phyloP scores from a whole-genome alignment of 148 eudicot genomes.

The Gaultheria prostrata region DNA sequence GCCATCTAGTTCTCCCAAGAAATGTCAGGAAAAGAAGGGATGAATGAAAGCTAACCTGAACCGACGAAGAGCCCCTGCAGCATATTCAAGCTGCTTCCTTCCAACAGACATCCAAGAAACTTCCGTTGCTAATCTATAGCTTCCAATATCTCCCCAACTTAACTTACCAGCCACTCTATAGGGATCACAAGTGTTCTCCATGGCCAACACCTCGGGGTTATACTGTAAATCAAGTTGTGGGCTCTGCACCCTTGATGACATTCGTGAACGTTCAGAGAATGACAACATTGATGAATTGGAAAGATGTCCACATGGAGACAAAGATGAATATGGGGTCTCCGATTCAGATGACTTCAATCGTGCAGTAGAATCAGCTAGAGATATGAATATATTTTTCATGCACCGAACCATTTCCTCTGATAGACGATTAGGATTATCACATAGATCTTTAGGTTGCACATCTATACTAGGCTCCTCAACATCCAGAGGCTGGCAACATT shows the following conservation, averaged over 20 bases:
- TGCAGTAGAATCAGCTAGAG: conserved; percentile 16
- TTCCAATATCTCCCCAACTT: conserved; percentile 25
- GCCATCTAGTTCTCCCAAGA: not conserved
- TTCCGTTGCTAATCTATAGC: conserved; percentile 21
- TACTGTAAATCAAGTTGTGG: conserved; percentile 16
- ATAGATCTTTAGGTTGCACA: conserved; percentile 13
- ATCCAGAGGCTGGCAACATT: conserved; percentile 13
- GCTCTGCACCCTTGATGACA: conserved; percentile 20
- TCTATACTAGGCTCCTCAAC: conserved; percentile 6
- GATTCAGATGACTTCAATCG: conserved; percentile 3
- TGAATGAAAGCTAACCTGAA: conserved; percentile 13
- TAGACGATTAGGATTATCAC: conserved; percentile 21
- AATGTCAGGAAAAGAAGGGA: not conserved
- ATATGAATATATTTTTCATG: conserved; percentile 15
- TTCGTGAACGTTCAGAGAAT: conserved; percentile 15
- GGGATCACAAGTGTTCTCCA: conserved; percentile 16
- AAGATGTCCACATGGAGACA: conserved; percentile 22
- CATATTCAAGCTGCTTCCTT: conserved; percentile 24
- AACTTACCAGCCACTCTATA: conserved; percentile 21
- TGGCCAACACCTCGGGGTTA: conserved; percentile 19
- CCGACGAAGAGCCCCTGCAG: conserved; percentile 23
- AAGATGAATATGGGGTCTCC: conserved; percentile 12
- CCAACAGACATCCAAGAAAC: conserved; percentile 28
- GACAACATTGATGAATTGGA: conserved; percentile 19
- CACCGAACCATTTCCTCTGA: conserved; percentile 19